Evolutionary conservation across 768 basidiomycete genomes (phyloP), one percentile per base, ranked within the genome.

Genomic region (Chalciporus chontae): DNA sequence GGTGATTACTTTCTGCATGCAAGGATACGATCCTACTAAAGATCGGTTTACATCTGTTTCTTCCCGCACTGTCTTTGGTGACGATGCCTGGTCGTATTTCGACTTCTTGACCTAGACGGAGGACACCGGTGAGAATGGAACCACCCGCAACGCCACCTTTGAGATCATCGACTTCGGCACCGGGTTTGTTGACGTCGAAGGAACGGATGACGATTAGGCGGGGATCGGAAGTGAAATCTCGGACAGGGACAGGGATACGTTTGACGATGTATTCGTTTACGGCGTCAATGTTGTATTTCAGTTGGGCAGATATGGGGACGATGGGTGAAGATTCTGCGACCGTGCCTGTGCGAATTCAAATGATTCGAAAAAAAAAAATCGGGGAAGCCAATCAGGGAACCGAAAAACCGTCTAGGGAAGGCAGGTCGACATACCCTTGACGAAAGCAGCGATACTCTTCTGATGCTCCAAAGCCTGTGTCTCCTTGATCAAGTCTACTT

Each of bases 171-270:
- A 98, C 94, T 64, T 94, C 93, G 4, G 94, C 84, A 65, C 95
- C 96, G 10, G 96, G 96, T 71, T 96, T 97, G 80, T 99, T 99
- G 68, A 99, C 95, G 68, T 99, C 96, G 72, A 98, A 99, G 17
- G 94, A 96, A 57, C 95, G 92, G 70, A 99, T 99, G 67, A 98
- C 94, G 66, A 98, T 98, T 57, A 99, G 85, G 29, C 87, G 84
- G 0, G 96, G 93, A 54, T 90, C 84, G 24, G 92, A 86, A 29
- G 83, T 78, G 71, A 98, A 99, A 76, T 98, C 90, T 51, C 95
- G 90, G 31, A 85, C 73, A 40, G 95, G 96, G 43, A 98, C 89
- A 15, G 96, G 93, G 61, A 99, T 97, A 45, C 89, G 84, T 68
- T 92, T 94, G 57, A 93, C 93, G 68, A 98, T 95, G 74, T 96